Base-by-base conservation (phyloP, 2,329 filamentous ascomycete genomes). In the Cordyceps fumosorosea region DNA sequence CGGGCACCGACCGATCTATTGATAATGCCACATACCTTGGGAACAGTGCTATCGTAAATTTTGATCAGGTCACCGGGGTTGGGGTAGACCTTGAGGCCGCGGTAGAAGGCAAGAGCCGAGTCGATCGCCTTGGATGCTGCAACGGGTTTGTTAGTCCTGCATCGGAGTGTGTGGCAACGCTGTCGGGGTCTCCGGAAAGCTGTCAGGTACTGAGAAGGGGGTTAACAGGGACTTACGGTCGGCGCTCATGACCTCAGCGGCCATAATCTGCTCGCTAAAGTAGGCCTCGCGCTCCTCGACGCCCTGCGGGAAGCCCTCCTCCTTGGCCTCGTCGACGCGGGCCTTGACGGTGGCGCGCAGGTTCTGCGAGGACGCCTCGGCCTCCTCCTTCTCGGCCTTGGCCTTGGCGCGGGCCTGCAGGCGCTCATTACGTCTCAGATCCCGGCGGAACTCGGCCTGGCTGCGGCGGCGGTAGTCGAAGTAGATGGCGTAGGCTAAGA, bases 21-120 rank as follows among this genome's bases (percentile, higher is more conserved):
- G n/a, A 18, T 34, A 44, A n/a, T 22, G 24, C 14, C 37, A 20
- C 47, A 22, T 53, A 91, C 93, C 89, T 97, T 97, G 69, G 93
- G 89, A 52, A 98, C 93, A 37, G 95, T 98, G 85, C 96, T 96
- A 77, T 99, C 95, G 78, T 99, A 99, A 76, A 99, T 96, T 71
- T 85, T 85, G 75, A 99, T 97, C 70, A 99, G 82, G 73, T 98
- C 95, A 70, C 88, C 85, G 14, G 93, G 95, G 71, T 91, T 89
- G 58, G 95, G 95, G 79, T 99, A 99, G 69, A 98, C 95, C 84
- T 99, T 99, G 68, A 99, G 85, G 51, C 93, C 95, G 83, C 93
- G 96, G 85, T 98, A 99, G 80, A 99, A 99, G 76, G 90, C 91
- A 64, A 98, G 81, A 54, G 95, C 93, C 57, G 95, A 91, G 67